These are phyloP conservation scores for Diplodia mutila DNA, from an alignment of 2,329 filamentous ascomycete genomes.

Conservation along the genomic window DNA sequence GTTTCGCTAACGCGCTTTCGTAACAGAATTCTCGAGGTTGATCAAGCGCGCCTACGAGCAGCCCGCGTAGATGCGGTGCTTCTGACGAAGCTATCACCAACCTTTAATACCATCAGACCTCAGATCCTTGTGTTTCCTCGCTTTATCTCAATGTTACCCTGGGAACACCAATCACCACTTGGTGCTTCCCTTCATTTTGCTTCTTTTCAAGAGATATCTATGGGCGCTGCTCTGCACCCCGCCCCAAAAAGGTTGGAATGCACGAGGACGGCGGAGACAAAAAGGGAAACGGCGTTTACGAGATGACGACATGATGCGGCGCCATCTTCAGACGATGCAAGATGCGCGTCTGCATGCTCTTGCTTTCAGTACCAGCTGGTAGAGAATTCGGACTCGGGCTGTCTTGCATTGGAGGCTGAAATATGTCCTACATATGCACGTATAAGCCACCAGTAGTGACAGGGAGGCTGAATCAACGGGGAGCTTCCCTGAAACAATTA, in stretches of 20 bases:
- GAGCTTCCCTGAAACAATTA: not conserved
- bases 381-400: not conserved
- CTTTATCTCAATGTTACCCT: not conserved
- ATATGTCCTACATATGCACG: not conserved
- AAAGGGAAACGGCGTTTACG: slow-evolving; percentile 12
- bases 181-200: not conserved
- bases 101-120: not conserved
- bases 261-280: not conserved
- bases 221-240: not conserved
- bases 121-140: not conserved
- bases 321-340: not conserved
- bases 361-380: not conserved
- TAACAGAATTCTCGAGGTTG: slow-evolving; percentile 69
- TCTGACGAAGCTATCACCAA: not conserved
- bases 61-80: slow-evolving; percentile 51
- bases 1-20: not conserved
- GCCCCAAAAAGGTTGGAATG: not conserved
- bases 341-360: not conserved
- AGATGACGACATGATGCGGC: slow-evolving; percentile 5
- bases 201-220: slow-evolving; percentile 7
- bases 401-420: not conserved
- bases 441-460: not conserved
- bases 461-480: not conserved
- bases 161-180: not conserved
- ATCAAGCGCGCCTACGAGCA: slow-evolving; percentile 87